Evolutionary conservation across 495 filamentous ascomycete species (phyloP).

Genomic region (Mycothermus thermophilus): DNA sequence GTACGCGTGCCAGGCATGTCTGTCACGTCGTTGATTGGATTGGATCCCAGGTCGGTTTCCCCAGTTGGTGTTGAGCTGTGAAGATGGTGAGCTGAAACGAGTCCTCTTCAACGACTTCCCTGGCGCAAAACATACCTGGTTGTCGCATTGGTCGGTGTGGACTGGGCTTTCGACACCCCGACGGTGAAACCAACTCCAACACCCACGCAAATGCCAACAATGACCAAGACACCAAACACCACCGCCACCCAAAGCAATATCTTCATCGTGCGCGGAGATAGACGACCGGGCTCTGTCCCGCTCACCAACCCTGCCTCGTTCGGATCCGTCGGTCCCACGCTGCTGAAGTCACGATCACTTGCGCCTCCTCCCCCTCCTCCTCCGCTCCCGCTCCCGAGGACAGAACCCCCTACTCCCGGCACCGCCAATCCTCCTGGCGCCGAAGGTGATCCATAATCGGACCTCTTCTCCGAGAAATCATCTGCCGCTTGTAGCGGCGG

Average conservation of each 20-base stretch:
- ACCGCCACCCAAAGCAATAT: conserved; percentile 19
- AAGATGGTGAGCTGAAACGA: no score
- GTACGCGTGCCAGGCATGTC: no score
- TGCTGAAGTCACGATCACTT: conserved; percentile 4
- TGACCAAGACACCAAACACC: conserved; percentile 11
- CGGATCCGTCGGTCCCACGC: neutral
- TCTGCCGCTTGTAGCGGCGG: no score
- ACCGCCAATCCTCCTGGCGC: neutral
- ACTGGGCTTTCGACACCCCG: conserved; percentile 11
- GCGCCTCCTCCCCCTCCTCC: neutral
- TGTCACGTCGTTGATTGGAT: no score
- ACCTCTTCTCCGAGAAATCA: conserved; percentile 9
- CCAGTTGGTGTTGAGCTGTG: conserved; percentile 4
- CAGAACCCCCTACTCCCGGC: no score
- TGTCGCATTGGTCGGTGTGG: neutral
- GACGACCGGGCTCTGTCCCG: conserved; percentile 1
- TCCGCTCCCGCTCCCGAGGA: neutral
- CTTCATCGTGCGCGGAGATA: conserved; percentile 10
- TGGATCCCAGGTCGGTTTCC: no score
- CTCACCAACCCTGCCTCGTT: conserved; percentile 3
- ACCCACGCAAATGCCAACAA: conserved; percentile 24
- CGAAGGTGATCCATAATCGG: conserved; percentile 1
- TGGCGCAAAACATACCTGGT: no score
- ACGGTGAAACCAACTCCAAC: conserved; percentile 29
- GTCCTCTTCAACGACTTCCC: no score